These are phyloP conservation scores for Fremontodendron californicum DNA, from an alignment of 345 rosid species.

Conservation along the genomic window DNA sequence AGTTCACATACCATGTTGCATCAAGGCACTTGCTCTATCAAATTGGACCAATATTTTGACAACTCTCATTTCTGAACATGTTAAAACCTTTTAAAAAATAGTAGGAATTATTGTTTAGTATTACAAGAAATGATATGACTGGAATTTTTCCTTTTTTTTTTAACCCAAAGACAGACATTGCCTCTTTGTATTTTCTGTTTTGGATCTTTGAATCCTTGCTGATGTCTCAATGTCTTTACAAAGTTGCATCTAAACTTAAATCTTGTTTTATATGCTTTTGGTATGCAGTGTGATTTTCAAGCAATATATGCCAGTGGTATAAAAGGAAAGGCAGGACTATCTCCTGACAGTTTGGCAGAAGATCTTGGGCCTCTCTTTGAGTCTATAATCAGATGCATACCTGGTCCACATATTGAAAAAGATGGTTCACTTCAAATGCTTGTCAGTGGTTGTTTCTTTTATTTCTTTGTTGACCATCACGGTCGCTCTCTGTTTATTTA, in stretches of 20 bases:
- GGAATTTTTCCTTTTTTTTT: background rate
- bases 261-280: too few species aligned
- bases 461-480: conserved; percentile 20
- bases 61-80: background rate
- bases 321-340: conserved; percentile 89
- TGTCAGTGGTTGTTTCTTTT: conserved; percentile 57
- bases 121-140: background rate
- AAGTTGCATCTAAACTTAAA: conserved; percentile 1
- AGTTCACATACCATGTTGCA: background rate
- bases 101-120: background rate
- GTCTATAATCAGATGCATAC: conserved; percentile 85
- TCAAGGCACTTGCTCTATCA: background rate
- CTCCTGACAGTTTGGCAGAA: too few species aligned
- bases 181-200: conserved; percentile 3
- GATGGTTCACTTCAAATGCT: conserved; percentile 97
- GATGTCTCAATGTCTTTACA: background rate
- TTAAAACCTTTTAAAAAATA: background rate
- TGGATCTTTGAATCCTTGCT: background rate
- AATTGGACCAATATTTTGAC: background rate
- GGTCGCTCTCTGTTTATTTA: background rate
- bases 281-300: too few species aligned
- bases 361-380: too few species aligned
- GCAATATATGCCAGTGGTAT: conserved; percentile 93
- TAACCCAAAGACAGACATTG: background rate
- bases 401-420: conserved; percentile 79